phyloP scores from a whole-genome alignment of 1,139 yeast species.

The Scheffersomyces insectosa region DNA sequence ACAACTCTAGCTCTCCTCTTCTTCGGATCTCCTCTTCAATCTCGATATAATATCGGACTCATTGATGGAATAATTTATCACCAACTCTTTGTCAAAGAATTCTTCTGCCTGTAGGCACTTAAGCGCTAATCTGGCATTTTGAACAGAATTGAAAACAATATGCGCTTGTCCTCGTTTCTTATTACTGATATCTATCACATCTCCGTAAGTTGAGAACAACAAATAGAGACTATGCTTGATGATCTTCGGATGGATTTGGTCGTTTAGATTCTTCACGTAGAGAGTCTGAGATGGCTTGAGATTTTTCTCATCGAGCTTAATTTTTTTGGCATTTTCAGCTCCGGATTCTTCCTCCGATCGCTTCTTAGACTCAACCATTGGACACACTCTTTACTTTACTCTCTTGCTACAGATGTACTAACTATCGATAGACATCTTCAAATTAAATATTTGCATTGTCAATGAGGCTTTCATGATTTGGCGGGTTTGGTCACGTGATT shows the following conservation, averaged over 20 bases:
- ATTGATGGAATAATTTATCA: conserved; percentile 46
- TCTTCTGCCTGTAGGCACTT: conserved; percentile 46
- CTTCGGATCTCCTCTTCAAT: background rate
- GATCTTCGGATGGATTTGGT: conserved; percentile 49
- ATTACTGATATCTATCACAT: conserved; percentile 52
- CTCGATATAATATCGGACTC: conserved; percentile 26
- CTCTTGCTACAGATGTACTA: too few relatives aligned
- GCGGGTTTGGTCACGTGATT: too few relatives aligned
- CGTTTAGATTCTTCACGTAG: conserved; percentile 67
- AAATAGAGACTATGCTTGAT: conserved; percentile 59
- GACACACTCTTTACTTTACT: too few relatives aligned
- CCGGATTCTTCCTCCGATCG: background rate
- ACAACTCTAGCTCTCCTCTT: too few relatives aligned
- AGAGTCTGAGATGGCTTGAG: conserved; percentile 47
- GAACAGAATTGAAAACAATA: conserved; percentile 51
- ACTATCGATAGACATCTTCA: too few relatives aligned
- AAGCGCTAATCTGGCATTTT: conserved; percentile 56
- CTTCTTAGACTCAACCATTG: too few relatives aligned
- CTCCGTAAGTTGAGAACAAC: conserved; percentile 68
- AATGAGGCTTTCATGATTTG: too few relatives aligned
- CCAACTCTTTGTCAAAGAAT: conserved; percentile 60
- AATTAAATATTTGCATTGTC: too few relatives aligned
- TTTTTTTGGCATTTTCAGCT: conserved; percentile 7
- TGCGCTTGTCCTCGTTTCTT: conserved; percentile 80
- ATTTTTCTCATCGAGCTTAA: conserved; percentile 11